Conservation (phyloP, 768 basidiomycete genomes). For the Psilocybe subaeruginosa region DNA sequence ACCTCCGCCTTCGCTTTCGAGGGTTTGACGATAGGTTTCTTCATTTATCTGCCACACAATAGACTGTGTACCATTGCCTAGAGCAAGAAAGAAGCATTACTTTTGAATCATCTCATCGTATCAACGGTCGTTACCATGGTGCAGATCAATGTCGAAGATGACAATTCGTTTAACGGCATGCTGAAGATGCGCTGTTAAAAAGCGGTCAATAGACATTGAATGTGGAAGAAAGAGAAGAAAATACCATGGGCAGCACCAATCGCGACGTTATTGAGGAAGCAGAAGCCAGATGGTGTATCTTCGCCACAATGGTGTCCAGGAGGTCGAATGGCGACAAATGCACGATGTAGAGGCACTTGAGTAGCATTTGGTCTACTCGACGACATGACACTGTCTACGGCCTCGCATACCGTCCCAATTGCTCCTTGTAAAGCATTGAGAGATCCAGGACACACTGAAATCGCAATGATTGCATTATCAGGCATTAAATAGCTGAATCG, state of each 20-base stretch:
- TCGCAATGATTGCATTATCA: background rate
- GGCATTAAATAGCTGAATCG: background rate
- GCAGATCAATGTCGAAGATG: constrained; percentile 92
- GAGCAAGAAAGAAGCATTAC: background rate
- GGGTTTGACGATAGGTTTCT: constrained; percentile 72
- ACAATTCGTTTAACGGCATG: constrained; percentile 79
- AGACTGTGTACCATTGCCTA: constrained; percentile 94
- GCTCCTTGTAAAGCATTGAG: constrained; percentile 81
- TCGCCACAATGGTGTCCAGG: constrained; percentile 97
- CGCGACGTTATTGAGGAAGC: constrained; percentile 93
- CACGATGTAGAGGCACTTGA: constrained; percentile 34
- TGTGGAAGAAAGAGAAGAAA: background rate
- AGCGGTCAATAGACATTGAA: background rate
- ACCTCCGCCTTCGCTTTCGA: constrained; percentile 53
- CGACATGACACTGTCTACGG: constrained; percentile 69
- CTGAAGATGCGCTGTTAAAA: constrained; percentile 68
- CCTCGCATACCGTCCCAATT: constrained; percentile 84
- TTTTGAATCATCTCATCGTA: constrained; percentile 9
- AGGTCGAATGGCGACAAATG: constrained; percentile 86
- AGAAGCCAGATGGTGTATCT: constrained; percentile 89
- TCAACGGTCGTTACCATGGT: constrained; percentile 60
- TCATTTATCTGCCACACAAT: constrained; percentile 92
- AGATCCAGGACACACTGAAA: constrained; percentile 76
- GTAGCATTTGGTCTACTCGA: constrained; percentile 13
- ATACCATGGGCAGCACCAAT: constrained; percentile 90